These are phyloP conservation scores for Vicia villosa DNA, from an alignment of 306 rosid genomes.

Conservation along the genomic window DNA sequence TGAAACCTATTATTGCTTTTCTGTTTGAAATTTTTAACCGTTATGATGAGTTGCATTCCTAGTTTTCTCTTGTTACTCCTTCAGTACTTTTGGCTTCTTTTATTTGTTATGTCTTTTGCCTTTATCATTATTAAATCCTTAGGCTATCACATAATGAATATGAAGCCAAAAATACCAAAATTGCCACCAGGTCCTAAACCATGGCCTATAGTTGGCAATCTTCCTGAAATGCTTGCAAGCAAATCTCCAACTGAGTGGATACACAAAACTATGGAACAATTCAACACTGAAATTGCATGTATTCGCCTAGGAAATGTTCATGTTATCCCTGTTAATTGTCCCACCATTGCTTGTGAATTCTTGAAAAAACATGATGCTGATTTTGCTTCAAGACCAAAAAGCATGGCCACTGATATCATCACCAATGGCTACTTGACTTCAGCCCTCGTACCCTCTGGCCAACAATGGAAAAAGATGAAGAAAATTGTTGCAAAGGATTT, in stretches of 20 bases:
- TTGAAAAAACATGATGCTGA: slow-evolving; percentile 43
- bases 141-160: neutral
- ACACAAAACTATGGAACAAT: slow-evolving; percentile 33
- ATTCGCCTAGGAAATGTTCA: too few relatives aligned
- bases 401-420: slow-evolving; percentile 6
- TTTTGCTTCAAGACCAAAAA: neutral
- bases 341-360: neutral
- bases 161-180: neutral
- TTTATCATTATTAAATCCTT: neutral
- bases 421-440: neutral
- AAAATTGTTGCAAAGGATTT: slow-evolving; percentile 7
- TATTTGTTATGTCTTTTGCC: neutral
- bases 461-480: slow-evolving; percentile 45
- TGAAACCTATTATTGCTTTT: neutral
- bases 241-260: slow-evolving; percentile 42
- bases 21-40: neutral
- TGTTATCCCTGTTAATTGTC: slow-evolving; percentile 18
- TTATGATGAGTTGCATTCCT: slow-evolving; percentile 13
- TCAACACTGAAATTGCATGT: neutral
- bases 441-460: slow-evolving; percentile 22
- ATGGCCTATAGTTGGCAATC: slow-evolving; percentile 48
- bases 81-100: neutral
- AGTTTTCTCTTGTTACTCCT: neutral
- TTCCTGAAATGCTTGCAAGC: slow-evolving; percentile 47
- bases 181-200: slow-evolving; percentile 51